phyloP scores from a whole-genome alignment of 805 yeast genomes.

The Spathaspora girioi region DNA sequence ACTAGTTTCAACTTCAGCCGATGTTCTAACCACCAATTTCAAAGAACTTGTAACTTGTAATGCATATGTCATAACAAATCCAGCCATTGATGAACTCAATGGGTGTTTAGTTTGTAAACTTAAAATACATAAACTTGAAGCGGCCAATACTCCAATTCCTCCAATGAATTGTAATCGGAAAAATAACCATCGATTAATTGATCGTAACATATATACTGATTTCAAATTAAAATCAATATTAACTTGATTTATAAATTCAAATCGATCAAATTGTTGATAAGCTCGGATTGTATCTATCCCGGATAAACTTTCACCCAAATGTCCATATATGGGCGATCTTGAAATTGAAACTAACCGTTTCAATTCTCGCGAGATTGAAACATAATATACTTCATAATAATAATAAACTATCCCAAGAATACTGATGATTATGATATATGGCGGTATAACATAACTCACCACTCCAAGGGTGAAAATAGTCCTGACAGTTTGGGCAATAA shows the following conservation, averaged over 20 bases:
- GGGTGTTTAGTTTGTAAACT: conserved; percentile 37
- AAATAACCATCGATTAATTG: conserved; percentile 64
- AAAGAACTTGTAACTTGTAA: conserved; percentile 52
- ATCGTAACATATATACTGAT: conserved; percentile 47
- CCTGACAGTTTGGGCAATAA: conserved; percentile 41
- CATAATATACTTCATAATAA: conserved; percentile 68
- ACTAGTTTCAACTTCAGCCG: conserved; percentile 62
- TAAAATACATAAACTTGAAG: conserved; percentile 46
- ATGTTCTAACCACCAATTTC: conserved; percentile 53
- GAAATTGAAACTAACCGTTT: conserved; percentile 69
- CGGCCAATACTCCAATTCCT: conserved; percentile 47
- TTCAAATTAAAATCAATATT: conserved; percentile 48
- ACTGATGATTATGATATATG: conserved; percentile 45
- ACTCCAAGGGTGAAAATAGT: conserved; percentile 49
- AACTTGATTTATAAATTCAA: conserved; percentile 49
- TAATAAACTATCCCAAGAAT: conserved; percentile 53
- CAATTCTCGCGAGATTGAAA: conserved; percentile 70
- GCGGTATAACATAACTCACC: conserved; percentile 53
- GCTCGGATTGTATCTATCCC: conserved; percentile 82
- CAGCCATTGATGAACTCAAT: conserved; percentile 57
- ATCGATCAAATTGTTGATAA: conserved; percentile 62
- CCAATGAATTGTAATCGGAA: conserved; percentile 61
- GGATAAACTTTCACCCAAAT: conserved; percentile 72
- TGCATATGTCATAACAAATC: conserved; percentile 63
- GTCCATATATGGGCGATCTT: conserved; percentile 75